Conservation (phyloP, 257 asterid species). For the Echium plantagineum region DNA sequence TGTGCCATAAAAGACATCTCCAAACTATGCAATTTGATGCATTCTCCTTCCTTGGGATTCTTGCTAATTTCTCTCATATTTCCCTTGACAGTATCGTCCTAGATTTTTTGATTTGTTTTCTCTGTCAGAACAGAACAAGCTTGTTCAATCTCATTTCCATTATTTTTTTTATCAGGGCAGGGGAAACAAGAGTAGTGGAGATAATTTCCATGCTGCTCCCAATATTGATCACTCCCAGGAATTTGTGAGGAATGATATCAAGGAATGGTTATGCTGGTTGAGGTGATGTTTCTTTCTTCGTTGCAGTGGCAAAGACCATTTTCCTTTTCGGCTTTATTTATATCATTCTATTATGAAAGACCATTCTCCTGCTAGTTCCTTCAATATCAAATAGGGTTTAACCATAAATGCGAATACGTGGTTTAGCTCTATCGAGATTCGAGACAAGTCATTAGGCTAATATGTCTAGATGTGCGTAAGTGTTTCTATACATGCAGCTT, state of each 20-base stretch:
- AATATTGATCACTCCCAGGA: constrained; percentile 49
- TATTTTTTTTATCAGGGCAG: constrained; percentile 12
- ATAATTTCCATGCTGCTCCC: constrained; percentile 52
- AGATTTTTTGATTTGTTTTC: not conserved
- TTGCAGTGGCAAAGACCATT: not conserved
- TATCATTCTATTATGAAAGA: not conserved
- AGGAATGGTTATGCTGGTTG: constrained; percentile 44
- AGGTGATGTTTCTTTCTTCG: not conserved
- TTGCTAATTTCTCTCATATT: not conserved
- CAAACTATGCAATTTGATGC: too few relatives aligned
- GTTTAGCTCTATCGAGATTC: too few relatives aligned
- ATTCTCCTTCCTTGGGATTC: not conserved
- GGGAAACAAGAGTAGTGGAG: constrained; percentile 43
- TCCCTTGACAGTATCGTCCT: not conserved
- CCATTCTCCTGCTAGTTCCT: too few relatives aligned
- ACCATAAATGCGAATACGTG: too few relatives aligned
- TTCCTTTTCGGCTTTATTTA: not conserved
- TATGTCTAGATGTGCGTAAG: too few relatives aligned
- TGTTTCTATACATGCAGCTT: too few relatives aligned
- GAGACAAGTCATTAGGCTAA: too few relatives aligned
- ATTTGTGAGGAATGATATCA: constrained; percentile 39
- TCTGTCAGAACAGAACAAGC: not conserved
- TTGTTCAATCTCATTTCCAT: not conserved
- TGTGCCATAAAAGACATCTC: too few relatives aligned
- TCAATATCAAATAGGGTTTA: too few relatives aligned